Percentiles rank a stretch among this genome's conserved stretches.
These are phyloP conservation scores for Dothiorella sarmentorum DNA, from an alignment of 2,329 filamentous ascomycete genomes.

Conservation along the genomic window DNA sequence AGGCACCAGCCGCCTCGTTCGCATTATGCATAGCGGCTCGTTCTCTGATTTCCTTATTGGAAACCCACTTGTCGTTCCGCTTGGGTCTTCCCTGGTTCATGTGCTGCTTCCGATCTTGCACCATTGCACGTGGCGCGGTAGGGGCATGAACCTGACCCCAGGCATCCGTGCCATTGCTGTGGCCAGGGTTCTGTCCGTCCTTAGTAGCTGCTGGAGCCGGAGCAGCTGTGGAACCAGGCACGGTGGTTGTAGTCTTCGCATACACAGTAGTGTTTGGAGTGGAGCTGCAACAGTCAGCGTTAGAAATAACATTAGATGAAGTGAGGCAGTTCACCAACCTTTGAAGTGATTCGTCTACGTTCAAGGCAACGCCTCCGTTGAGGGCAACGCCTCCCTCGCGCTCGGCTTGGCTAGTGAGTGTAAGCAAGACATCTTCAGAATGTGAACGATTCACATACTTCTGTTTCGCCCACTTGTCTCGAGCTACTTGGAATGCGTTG, in stretches of 20 bases:
- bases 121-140: background rate
- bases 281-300: background rate
- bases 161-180: background rate
- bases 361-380: background rate
- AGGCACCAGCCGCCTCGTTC: background rate
- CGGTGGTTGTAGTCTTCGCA: background rate
- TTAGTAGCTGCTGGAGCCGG: background rate
- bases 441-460: background rate
- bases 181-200: too few relatives aligned
- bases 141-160: background rate
- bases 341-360: too few relatives aligned
- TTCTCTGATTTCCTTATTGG: constrained; percentile 17
- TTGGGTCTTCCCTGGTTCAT: background rate
- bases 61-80: background rate
- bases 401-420: background rate
- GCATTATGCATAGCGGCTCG: background rate
- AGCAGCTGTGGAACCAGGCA: background rate
- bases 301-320: too few relatives aligned
- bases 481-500: background rate
- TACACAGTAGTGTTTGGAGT: background rate
- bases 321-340: too few relatives aligned
- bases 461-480: background rate
- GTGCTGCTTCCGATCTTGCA: background rate
- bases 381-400: background rate
- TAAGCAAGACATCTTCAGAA: background rate